Conservation (phyloP, 192 early-diverging fungal species). For the Mortierella hygrophila region DNA sequence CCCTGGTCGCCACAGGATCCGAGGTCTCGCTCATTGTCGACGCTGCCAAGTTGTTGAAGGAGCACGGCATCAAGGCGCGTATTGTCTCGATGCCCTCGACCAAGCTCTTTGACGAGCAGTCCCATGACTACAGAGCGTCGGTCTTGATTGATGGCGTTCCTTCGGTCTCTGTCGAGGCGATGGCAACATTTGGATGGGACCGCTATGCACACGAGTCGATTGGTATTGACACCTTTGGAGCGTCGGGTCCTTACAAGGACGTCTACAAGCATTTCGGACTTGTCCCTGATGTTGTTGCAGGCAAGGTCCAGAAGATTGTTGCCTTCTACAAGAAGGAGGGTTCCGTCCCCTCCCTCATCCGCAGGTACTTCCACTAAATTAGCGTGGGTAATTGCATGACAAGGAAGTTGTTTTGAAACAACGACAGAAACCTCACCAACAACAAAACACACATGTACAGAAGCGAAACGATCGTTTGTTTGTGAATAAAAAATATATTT, state of each 20-base stretch:
- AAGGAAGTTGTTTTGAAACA: too few species aligned
- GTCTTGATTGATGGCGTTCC: conserved; percentile 89
- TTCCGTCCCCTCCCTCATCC: conserved; percentile 57
- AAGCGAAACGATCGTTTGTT: too few species aligned
- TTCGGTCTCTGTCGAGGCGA: conserved; percentile 89
- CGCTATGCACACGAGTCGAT: conserved; percentile 91
- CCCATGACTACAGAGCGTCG: conserved; percentile 79
- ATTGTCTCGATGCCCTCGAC: conserved; percentile 96
- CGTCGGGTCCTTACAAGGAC: conserved; percentile 84
- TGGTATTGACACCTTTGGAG: conserved; percentile 93
- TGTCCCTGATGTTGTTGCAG: conserved; percentile 77
- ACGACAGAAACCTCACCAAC: too few species aligned
- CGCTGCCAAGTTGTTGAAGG: conserved; percentile 80
- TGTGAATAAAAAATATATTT: too few species aligned
- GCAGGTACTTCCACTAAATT: conserved; percentile 52
- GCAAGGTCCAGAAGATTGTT: conserved; percentile 85
- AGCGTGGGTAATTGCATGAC: too few species aligned
- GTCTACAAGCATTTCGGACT: conserved; percentile 92
- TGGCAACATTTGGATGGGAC: conserved; percentile 90
- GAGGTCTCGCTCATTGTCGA: conserved; percentile 92
- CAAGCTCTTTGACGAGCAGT: conserved; percentile 90
- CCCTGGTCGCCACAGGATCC: conserved; percentile 90
- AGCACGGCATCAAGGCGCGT: conserved; percentile 72
- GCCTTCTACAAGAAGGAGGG: conserved; percentile 77
- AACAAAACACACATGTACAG: too few species aligned